These are phyloP conservation scores for Chlamydomonas sp. DNA, from an alignment of 139 green algal species.

Conservation along the genomic window DNA sequence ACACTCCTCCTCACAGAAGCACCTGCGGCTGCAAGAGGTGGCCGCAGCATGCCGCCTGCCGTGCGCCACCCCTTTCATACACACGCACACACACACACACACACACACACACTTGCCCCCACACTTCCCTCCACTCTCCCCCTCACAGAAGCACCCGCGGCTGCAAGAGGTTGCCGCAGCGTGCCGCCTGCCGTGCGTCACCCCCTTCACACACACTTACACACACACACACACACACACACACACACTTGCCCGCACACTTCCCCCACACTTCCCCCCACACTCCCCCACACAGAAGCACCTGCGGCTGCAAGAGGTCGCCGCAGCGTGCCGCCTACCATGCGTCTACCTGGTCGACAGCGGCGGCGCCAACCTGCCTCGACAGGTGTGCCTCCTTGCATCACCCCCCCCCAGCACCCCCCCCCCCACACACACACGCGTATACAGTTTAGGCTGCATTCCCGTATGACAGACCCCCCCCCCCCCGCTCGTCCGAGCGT, in stretches of 20 bases:
- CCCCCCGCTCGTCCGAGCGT: conserved; percentile 59
- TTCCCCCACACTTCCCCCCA: background rate
- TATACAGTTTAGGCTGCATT: background rate
- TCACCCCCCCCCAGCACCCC: conserved; percentile 36
- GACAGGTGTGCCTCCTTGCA: conserved; percentile 88
- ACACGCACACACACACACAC: too few species aligned
- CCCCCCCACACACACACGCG: background rate
- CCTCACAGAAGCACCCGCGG: conserved; percentile 83
- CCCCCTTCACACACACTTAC: background rate
- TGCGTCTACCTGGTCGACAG: conserved; percentile 92
- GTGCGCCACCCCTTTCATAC: conserved; percentile 53
- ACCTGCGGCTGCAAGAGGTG: conserved; percentile 84
- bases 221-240: too few species aligned
- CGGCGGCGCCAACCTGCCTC: conserved; percentile 84
- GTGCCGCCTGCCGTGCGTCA: conserved; percentile 79
- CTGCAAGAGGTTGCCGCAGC: conserved; percentile 79
- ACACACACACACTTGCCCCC: background rate
- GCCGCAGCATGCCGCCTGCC: conserved; percentile 72
- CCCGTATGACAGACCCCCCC: too few species aligned
- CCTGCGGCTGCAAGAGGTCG: conserved; percentile 84
- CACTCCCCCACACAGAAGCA: conserved; percentile 66
- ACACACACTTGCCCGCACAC: too few species aligned
- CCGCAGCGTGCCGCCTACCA: conserved; percentile 70
- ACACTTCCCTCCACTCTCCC: background rate
- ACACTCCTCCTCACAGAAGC: too few species aligned